Conservation (phyloP, 2,329 filamentous ascomycete species). For the Exophiala lecanii-corni region DNA sequence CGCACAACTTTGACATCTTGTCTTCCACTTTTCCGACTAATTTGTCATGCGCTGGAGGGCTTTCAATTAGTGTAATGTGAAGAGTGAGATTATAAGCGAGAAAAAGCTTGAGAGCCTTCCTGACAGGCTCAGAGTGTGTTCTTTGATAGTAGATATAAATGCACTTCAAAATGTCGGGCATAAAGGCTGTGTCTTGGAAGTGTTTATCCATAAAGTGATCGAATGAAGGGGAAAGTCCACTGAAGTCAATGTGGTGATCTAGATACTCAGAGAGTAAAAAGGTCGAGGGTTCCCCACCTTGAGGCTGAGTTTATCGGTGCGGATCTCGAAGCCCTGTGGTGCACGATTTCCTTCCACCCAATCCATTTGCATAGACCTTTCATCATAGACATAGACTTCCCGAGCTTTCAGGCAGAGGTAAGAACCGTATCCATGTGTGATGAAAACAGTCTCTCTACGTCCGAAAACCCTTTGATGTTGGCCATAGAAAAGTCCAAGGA, state of each 20-base stretch:
- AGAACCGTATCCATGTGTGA: conserved; percentile 94
- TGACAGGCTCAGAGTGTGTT: conserved; percentile 81
- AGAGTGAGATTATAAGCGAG: conserved; percentile 93
- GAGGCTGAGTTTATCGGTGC: conserved; percentile 83
- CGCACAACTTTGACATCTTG: conserved; percentile 77
- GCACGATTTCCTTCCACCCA: conserved; percentile 77
- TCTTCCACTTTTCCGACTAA: conserved; percentile 82
- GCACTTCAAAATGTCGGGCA: conserved; percentile 94
- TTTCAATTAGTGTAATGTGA: conserved; percentile 92
- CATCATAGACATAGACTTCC: conserved; percentile 86
- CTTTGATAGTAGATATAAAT: conserved; percentile 89
- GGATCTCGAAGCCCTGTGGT: conserved; percentile 75
- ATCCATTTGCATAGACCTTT: conserved; percentile 86
- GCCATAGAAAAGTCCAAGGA: conserved; percentile 82
- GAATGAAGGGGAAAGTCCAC: conserved; percentile 81
- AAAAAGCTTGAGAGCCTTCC: conserved; percentile 90
- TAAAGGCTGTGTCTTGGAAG: conserved; percentile 89
- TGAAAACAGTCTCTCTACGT: conserved; percentile 68
- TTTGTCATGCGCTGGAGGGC: conserved; percentile 71
- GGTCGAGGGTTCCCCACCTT: conserved; percentile 79
- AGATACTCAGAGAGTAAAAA: conserved; percentile 84
- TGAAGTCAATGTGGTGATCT: conserved; percentile 87
- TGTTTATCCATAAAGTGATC: conserved; percentile 93
- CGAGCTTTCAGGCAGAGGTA: conserved; percentile 88
- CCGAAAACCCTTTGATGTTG: conserved; percentile 83